Conservation (phyloP, 352 stramenopile species). For the Lagenidium giganteum region DNA sequence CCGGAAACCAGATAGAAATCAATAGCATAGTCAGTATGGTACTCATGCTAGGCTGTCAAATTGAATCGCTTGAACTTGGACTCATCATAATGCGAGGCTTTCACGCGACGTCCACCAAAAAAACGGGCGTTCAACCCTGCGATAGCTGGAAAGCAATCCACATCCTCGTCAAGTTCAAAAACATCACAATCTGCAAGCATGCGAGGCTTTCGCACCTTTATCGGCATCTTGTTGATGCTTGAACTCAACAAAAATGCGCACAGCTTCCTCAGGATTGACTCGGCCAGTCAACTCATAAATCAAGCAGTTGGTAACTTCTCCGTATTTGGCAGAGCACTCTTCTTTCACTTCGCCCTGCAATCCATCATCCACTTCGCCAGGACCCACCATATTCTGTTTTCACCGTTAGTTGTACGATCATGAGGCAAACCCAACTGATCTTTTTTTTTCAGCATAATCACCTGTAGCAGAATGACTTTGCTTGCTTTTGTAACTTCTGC, state of each 20-base stretch:
- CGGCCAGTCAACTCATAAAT: constrained; percentile 59
- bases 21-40: neutral
- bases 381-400: constrained; percentile 92
- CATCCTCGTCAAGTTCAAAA: constrained; percentile 1
- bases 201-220: constrained; percentile 46
- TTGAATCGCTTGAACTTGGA: constrained; percentile 63
- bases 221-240: constrained; percentile 51
- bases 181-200: neutral
- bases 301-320: constrained; percentile 67
- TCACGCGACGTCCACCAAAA: constrained; percentile 85
- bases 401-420: neutral
- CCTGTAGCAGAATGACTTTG: constrained; percentile 33
- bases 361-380: constrained; percentile 85
- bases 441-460: no score
- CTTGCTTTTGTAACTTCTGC: constrained; percentile 1
- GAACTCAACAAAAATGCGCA: constrained; percentile 90
- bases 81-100: constrained; percentile 81
- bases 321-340: constrained; percentile 83
- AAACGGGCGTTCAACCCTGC: constrained; percentile 83
- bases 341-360: constrained; percentile 85
- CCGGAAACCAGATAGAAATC: no score
- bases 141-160: constrained; percentile 43
- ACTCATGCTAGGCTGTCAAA: constrained; percentile 24
- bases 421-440: no score
- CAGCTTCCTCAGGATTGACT: constrained; percentile 57